These are phyloP conservation scores for Thyridium curvatum DNA, from an alignment of 2,329 filamentous ascomycete genomes.

Conservation along the genomic window DNA sequence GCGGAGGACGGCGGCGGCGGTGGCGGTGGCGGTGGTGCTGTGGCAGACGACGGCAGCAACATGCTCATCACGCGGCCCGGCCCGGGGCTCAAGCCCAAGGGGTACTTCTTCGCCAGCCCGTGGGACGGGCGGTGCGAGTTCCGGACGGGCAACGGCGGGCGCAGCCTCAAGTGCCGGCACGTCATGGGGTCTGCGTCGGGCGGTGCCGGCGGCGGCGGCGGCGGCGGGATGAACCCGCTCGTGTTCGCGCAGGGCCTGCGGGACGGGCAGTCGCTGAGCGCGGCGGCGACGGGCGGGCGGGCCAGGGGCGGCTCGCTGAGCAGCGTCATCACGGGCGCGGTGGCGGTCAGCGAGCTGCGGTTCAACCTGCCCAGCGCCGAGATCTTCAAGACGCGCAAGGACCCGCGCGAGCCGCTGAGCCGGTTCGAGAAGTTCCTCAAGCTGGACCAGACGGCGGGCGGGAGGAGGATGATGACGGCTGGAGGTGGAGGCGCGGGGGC, in stretches of 20 bases:
- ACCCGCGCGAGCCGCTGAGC: constrained; percentile 12
- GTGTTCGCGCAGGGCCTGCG: constrained; percentile 25
- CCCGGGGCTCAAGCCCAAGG: constrained; percentile 46
- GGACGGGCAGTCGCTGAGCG: constrained; percentile 17
- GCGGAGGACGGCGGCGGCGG: constrained; percentile 1
- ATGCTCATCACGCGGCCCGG: constrained; percentile 32
- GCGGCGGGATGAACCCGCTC: constrained; percentile 35
- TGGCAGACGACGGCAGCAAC: constrained; percentile 8
- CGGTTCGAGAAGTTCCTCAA: constrained; percentile 35
- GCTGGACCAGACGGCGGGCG: constrained; percentile 6
- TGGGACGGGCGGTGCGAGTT: constrained; percentile 90
- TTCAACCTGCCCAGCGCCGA: constrained; percentile 74
- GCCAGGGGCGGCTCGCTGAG: constrained; percentile 15
- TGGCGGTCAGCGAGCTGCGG: constrained; percentile 71
- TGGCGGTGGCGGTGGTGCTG: constrained; percentile 4
- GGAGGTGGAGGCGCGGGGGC: background rate
- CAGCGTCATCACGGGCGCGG: constrained; percentile 25
- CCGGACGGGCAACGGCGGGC: constrained; percentile 67
- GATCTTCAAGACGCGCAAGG: constrained; percentile 30
- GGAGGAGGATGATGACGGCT: too few relatives aligned
- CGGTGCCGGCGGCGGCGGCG: constrained; percentile 14
- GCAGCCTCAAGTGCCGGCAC: constrained; percentile 69
- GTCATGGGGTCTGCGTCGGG: constrained; percentile 37
- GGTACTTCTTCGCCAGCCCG: constrained; percentile 75
- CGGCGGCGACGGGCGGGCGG: constrained; percentile 13